Percentiles rank a stretch among this genome's conserved stretches.
phyloP scores from a whole-genome alignment of 805 yeast species.

The Candida ficus region DNA sequence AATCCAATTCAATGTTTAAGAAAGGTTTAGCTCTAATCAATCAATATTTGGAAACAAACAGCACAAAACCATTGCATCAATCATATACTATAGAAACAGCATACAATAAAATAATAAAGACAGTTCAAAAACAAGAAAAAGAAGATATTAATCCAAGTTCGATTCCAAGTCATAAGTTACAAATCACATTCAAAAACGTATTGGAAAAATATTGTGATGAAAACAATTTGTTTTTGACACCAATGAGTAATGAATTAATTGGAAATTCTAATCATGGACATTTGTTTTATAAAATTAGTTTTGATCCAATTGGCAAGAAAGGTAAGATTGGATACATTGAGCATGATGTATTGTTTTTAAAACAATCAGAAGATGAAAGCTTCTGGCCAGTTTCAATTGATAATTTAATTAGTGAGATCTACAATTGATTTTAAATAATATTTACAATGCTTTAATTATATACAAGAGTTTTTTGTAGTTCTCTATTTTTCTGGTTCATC shows the following conservation, averaged over 20 bases:
- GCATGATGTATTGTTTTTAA: slow-evolving; percentile 62
- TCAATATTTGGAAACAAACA: slow-evolving; percentile 15
- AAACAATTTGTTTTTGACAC: slow-evolving; percentile 33
- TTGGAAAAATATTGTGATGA: slow-evolving; percentile 54
- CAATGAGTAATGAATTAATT: slow-evolving; percentile 17
- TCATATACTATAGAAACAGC: neutral
- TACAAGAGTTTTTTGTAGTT: neutral
- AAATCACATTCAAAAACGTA: slow-evolving; percentile 57
- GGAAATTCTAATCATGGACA: slow-evolving; percentile 19
- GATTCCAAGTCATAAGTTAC: slow-evolving; percentile 36
- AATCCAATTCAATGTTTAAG: neutral
- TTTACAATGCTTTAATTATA: neutral
- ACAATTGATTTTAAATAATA: neutral
- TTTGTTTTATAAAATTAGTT: slow-evolving; percentile 38
- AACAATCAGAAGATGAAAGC: slow-evolving; percentile 7
- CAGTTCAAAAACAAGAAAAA: neutral
- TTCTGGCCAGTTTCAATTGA: slow-evolving; percentile 36
- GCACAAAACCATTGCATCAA: neutral
- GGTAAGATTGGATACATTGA: slow-evolving; percentile 44
- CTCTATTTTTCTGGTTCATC: neutral
- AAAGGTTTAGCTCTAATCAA: slow-evolving; percentile 27
- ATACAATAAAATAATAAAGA: neutral
- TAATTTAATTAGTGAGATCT: slow-evolving; percentile 12
- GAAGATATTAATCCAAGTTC: neutral
- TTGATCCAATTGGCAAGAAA: slow-evolving; percentile 27